Evolutionary conservation across 2,329 filamentous ascomycete species (phyloP).

Genomic region (Ophiocordyceps sinensis): DNA sequence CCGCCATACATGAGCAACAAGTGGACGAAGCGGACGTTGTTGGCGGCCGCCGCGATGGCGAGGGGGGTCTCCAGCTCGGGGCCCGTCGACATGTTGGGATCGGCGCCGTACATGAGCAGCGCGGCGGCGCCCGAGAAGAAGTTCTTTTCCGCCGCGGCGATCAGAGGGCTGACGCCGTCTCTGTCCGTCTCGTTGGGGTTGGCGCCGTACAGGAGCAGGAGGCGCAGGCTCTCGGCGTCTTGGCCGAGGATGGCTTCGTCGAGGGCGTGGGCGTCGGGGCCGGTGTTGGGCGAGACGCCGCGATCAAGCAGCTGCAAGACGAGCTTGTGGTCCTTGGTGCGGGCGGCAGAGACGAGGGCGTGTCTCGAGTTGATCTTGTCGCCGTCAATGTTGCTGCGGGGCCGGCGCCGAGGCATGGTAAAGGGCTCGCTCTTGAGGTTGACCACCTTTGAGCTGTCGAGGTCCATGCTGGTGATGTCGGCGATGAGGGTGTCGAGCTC

Average conservation of each 20-base stretch:
- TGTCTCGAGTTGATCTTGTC: slow-evolving; percentile 29
- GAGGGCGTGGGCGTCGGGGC: slow-evolving; percentile 30
- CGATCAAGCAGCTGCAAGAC: slow-evolving; percentile 43
- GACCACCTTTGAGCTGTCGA: slow-evolving; percentile 26
- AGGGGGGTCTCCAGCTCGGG: slow-evolving; percentile 40
- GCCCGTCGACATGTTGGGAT: slow-evolving; percentile 36
- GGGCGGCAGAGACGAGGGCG: slow-evolving; percentile 37
- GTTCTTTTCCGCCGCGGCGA: slow-evolving; percentile 33
- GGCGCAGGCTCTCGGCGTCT: slow-evolving; percentile 37
- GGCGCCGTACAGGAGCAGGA: slow-evolving; percentile 42
- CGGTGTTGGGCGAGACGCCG: slow-evolving; percentile 37
- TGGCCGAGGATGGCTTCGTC: slow-evolving; percentile 36
- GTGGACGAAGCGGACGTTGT: slow-evolving; percentile 41
- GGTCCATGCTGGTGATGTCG: slow-evolving; percentile 22
- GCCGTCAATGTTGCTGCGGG: slow-evolving; percentile 27
- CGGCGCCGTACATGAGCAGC: slow-evolving; percentile 50
- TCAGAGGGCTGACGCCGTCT: slow-evolving; percentile 35
- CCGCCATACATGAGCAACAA: slow-evolving; percentile 48
- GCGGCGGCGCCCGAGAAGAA: slow-evolving; percentile 42
- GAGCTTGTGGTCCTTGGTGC: slow-evolving; percentile 40
- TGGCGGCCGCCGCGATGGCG: slow-evolving; percentile 31
- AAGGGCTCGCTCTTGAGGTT: slow-evolving; percentile 34
- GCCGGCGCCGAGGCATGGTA: slow-evolving; percentile 36
- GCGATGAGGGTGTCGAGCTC: slow-evolving; percentile 13
- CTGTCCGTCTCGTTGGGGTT: slow-evolving; percentile 37